Evolutionary conservation across 169 alveolate species (phyloP).

Genomic region (Eimeria necatrix): DNA sequence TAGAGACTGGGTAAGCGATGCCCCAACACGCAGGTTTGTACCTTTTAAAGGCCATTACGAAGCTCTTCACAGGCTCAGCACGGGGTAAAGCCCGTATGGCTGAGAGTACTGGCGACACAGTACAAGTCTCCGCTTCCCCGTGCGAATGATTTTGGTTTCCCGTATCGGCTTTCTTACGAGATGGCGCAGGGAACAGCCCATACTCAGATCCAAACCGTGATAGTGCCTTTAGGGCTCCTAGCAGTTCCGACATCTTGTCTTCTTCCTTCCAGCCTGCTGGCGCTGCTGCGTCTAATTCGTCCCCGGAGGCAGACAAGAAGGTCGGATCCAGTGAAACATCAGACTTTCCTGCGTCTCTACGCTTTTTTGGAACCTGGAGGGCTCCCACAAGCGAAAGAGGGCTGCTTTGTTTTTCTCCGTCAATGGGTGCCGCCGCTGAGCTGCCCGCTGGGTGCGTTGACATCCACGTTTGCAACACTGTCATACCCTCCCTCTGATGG

Average conservation of each 20-base stretch:
- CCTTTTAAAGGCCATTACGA: neutral
- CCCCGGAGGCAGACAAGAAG: neutral
- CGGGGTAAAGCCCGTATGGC: neutral
- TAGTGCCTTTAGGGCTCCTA: neutral
- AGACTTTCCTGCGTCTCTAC: neutral
- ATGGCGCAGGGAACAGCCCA: neutral
- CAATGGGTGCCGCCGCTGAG: neutral
- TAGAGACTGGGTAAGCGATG: neutral
- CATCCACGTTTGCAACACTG: neutral
- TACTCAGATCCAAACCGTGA: neutral
- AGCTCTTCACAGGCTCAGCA: neutral
- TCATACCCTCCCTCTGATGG: neutral
- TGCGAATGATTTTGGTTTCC: neutral
- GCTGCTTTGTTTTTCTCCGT: neutral
- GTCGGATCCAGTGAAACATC: neutral
- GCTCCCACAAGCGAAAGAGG: constrained; percentile 3
- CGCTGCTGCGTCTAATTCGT: neutral
- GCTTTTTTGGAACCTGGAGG: neutral
- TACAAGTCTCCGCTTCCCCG: no score
- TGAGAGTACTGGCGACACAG: neutral
- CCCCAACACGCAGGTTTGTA: neutral
- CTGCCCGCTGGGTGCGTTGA: neutral
- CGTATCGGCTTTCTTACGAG: neutral
- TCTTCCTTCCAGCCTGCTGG: neutral
- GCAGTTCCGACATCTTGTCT: neutral